Evolutionary conservation across 2,329 filamentous ascomycete species (phyloP).

Genomic region (Colletotrichum echinochloae): DNA sequence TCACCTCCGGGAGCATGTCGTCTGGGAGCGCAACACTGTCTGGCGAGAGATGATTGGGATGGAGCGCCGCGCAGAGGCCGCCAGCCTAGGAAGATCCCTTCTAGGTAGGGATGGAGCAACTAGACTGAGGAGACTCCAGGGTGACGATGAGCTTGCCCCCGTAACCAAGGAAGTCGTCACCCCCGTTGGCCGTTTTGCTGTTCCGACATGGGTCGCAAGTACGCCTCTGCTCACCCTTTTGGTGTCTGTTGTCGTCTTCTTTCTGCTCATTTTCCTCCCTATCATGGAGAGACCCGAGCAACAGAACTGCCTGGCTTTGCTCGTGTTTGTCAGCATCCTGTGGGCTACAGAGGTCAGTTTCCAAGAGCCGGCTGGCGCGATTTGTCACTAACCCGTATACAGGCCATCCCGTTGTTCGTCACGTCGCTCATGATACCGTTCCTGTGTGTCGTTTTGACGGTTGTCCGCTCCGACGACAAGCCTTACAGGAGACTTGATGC

Average conservation of each 20-base stretch:
- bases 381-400: conserved; percentile 37
- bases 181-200: conserved; percentile 80
- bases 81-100: conserved; percentile 87
- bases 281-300: conserved; percentile 91
- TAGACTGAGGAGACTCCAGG: conserved; percentile 79
- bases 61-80: conserved; percentile 93
- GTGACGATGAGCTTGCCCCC: conserved; percentile 77
- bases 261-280: conserved; percentile 78
- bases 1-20: conserved; percentile 94
- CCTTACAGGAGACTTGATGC: conserved; percentile 71
- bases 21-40: conserved; percentile 98
- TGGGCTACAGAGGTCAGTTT: conserved; percentile 91
- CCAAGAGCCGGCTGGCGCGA: not conserved
- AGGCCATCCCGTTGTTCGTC: conserved; percentile 96
- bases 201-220: conserved; percentile 86
- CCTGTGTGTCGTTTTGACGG: conserved; percentile 85
- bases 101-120: conserved; percentile 80
- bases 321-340: conserved; percentile 91
- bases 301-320: conserved; percentile 94
- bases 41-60: conserved; percentile 99
- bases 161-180: conserved; percentile 78
- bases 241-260: conserved; percentile 77
- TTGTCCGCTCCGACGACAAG: conserved; percentile 81
- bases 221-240: conserved; percentile 83
- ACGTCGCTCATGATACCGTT: conserved; percentile 95